Percentiles rank a stretch among this genome's conserved stretches.
These are phyloP conservation scores for Avicennia marina DNA, from an alignment of 257 asterid genomes.

Conservation along the genomic window DNA sequence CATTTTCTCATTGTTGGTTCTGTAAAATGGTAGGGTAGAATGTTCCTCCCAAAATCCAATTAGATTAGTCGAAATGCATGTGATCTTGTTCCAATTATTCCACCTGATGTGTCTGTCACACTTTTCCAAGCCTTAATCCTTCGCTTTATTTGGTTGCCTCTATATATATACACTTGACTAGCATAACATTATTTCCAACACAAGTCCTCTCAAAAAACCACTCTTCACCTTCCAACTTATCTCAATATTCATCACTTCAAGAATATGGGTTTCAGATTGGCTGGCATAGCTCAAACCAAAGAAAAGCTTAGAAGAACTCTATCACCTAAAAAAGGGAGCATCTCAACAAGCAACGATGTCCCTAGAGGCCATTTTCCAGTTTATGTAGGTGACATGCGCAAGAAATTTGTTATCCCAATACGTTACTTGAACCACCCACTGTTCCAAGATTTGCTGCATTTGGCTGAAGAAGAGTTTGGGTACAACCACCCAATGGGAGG, in stretches of 20 bases:
- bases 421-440: constrained; percentile 36
- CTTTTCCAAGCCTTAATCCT: not conserved
- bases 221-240: not conserved
- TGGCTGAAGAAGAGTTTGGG: constrained; percentile 40
- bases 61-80: constrained; percentile 20
- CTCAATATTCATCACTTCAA: not conserved
- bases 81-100: constrained; percentile 19
- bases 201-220: not conserved
- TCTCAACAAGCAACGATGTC: constrained; percentile 17
- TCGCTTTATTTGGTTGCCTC: not conserved
- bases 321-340: constrained; percentile 24
- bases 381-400: constrained; percentile 33
- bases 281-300: constrained; percentile 9
- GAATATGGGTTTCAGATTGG: constrained; percentile 28
- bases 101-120: constrained; percentile 30
- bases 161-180: constrained; percentile 12
- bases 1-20: constrained; percentile 16
- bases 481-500: constrained; percentile 39
- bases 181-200: not conserved
- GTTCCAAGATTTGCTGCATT: constrained; percentile 28
- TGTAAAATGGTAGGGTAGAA: constrained; percentile 28
- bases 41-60: constrained; percentile 15
- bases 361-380: constrained; percentile 41
- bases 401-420: constrained; percentile 31
- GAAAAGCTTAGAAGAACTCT: constrained; percentile 24